A percentile compares a stretch with the other conserved stretches of the same genome.
Evolutionary conservation across 306 rosid species (phyloP).

Genomic region (Datisca glomerata): DNA sequence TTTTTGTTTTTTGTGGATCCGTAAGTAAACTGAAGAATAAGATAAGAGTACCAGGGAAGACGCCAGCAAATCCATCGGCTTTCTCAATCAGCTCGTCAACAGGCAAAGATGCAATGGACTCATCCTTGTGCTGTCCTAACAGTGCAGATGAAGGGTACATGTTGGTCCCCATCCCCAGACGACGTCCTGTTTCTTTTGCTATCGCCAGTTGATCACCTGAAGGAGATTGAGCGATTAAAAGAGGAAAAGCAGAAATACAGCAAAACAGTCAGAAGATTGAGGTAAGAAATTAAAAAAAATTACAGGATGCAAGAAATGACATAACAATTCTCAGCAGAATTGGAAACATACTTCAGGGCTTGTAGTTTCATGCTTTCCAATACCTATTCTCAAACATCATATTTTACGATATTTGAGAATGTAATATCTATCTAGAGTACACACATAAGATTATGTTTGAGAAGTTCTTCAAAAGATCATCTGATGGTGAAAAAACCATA

Average conservation of each 20-base stretch:
- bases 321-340: no score
- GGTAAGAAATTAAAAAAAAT: not conserved
- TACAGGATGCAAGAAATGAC: no score
- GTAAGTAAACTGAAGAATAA: not conserved
- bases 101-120: conserved; percentile 75
- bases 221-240: conserved; percentile 9
- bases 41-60: conserved; percentile 70
- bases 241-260: not conserved
- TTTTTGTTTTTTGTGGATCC: no score
- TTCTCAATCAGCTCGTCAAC: conserved; percentile 88
- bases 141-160: conserved; percentile 99
- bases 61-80: conserved; percentile 98
- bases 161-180: conserved; percentile 99
- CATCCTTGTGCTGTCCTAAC: conserved; percentile 92
- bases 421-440: no score
- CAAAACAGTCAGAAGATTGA: not conserved
- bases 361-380: no score
- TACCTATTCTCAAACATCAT: no score
- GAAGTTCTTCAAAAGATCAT: not conserved
- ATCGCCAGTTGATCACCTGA: conserved; percentile 97
- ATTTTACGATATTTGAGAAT: no score
- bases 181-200: conserved; percentile 98
- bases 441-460: no score
- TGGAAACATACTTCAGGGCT: no score
- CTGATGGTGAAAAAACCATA: no score